Base-by-base conservation (phyloP, 345 rosid species). In the Euclidium syriacum region DNA sequence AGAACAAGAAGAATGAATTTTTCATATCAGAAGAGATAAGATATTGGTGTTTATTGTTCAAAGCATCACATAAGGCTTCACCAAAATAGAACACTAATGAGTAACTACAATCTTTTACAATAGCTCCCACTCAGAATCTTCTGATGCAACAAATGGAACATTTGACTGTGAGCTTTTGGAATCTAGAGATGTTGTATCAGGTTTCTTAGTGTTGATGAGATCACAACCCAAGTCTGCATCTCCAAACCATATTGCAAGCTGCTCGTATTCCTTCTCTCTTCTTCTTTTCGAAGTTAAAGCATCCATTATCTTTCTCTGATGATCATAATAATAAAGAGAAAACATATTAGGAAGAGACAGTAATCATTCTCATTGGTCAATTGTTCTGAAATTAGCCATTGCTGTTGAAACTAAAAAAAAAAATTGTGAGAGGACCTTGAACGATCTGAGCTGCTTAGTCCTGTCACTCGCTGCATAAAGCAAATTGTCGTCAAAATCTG, bases 81-180 rank as follows among this genome's bases (percentile, higher is more conserved):
- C 43, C 5, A 40, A 25, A 39, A 11, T 6, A 39, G 12, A n/a
- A 44, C 41, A 42, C 14, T n/a, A n/a, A n/a, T n/a, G n/a, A n/a
- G n/a, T n/a, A n/a, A n/a, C n/a, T n/a, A n/a, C n/a, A 17, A 40
- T 58, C 39, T 56, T 70, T 46, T 64, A 88, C 77, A 85, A 48
- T 12, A 88, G 61, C 71, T 85, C 88, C 96, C 96, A 88, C 58
- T 80, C 96, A 40, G 75, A 70, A 69, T 88, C 90, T 36, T 39
- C 69, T 39, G 41, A 40, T 67, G 57, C 56, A 32, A 65, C 56
- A 32, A 65, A 64, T 38, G 42, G 48, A 27, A 46, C 64, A 25
- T 64, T 61, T 67, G 68, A 32, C n/a, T 56, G 16, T 6, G 77
- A 24, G 67, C 49, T 44, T 32, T 69, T 58, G 3, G 69, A 22